Base-by-base conservation (phyloP, 139 green algal species). In the Ettlia oleoabundans region DNA sequence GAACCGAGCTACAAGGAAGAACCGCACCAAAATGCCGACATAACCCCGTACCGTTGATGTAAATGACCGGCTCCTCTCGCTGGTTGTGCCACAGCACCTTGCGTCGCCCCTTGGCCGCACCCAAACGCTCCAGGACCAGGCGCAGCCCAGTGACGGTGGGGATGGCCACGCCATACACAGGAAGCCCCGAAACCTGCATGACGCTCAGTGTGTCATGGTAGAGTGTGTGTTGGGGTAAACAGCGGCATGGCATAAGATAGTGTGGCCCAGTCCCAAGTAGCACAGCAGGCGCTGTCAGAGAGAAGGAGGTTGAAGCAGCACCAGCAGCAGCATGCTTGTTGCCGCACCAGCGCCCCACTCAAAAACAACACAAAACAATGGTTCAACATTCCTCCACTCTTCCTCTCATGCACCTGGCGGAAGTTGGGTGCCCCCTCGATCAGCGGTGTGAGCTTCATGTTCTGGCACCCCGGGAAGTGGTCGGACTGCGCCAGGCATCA, bases 371-470 rank as follows among this genome's bases (percentile, higher is more conserved):
- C 53, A 35, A n/a, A 35, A 18, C 58, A 19, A 5, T 37, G 58
- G 24, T 35, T 4, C 62, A 10, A 15, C 22, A 32, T 42, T 30
- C 62, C 24, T 6, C 37, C 26, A 3, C 13, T n/a, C 5, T 21
- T n/a, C n/a, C 21, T 33, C 24, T 72, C 5, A 21, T 66, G 73
- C 76, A 91, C 93, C 84, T 96, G 90, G 5, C 96, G 89, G 74
- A 95, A 98, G 86, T 98, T 98, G n/a, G 96, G 96, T 0, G 96
- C 95, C 4, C 95, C 96, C 19, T 98, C 93, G 5, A 98, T 32
- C 26, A 97, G 90, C 1, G 95, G 94, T 1, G 87, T 79, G 0
- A 98, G 91, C 84, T 94, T 95, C 63, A 92, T 98, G 87, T 98
- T 98, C 72, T 98, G 96, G 70, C 95, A 98, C 37, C 96, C 94